Evolutionary conservation across 192 early-diverging fungal species (phyloP).

Genomic region (Coemansia sp.): DNA sequence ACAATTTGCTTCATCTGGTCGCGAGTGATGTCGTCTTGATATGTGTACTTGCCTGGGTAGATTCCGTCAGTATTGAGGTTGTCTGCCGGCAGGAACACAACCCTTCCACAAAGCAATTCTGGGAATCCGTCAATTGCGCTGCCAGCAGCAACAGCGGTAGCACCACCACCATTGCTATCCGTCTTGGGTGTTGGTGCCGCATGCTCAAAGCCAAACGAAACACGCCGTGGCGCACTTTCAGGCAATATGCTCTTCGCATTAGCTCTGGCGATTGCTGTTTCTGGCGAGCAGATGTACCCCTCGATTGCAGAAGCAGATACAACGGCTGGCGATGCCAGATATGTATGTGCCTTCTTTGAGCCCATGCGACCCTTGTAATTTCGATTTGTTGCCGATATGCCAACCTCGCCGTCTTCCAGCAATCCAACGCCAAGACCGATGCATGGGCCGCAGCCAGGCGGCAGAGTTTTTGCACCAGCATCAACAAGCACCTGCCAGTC

Average conservation of each 20-base stretch:
- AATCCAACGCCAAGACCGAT: constrained; percentile 91
- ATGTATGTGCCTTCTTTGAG: constrained; percentile 85
- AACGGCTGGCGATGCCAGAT: constrained; percentile 93
- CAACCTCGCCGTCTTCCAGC: constrained; percentile 93
- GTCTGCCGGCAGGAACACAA: constrained; percentile 88
- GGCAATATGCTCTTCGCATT: constrained; percentile 7
- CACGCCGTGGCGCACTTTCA: constrained; percentile 10
- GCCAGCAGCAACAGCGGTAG: constrained; percentile 24
- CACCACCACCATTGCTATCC: not conserved
- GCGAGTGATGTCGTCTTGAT: constrained; percentile 89
- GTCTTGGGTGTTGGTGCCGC: not conserved
- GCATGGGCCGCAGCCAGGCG: constrained; percentile 97
- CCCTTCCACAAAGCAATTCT: constrained; percentile 70
- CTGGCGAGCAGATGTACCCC: constrained; percentile 77
- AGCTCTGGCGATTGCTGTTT: constrained; percentile 28
- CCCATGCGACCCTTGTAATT: constrained; percentile 99
- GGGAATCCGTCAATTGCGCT: constrained; percentile 70
- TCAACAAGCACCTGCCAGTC: constrained; percentile 86
- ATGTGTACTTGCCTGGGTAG: constrained; percentile 98
- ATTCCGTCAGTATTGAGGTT: constrained; percentile 99
- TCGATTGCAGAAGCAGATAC: constrained; percentile 91
- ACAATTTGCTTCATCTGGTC: constrained; percentile 92
- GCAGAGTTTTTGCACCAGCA: constrained; percentile 86
- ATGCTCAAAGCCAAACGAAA: constrained; percentile 37
- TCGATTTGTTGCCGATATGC: constrained; percentile 98